Evolutionary conservation across 805 yeast species (phyloP), one percentile per base, ranked within the genome.

Genomic region (Candida tammaniensis): DNA sequence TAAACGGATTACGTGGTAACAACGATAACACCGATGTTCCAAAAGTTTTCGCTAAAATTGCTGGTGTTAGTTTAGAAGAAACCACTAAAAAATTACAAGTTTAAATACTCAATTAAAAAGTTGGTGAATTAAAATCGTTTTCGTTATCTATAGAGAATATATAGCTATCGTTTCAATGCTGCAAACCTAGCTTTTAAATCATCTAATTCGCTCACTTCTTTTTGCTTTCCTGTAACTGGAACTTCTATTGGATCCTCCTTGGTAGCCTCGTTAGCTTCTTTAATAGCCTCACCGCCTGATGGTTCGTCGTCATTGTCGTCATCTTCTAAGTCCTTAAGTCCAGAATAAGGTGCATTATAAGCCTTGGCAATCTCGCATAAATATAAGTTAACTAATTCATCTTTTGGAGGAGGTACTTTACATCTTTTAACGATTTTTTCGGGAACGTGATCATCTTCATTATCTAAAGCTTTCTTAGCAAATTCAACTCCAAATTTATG

Each of bases 321-420:
- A 10, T 34, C 48, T 3, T 7, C 24, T 3, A 24, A 17, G 4
- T 46, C 55, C 18, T 35, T 33, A 38, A 78, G 54, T 10, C 78
- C 81, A 20, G 86, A 78, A 48, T 78, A 88, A 1, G 87, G 83
- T 0, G 80, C 93, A 15, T 72, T 70, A 50, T 88, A 87, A 0
- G 95, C 84, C 33, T 68, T 68, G 1, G 95, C 95, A 41, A 87
- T 87, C 51, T 87, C 96, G 35, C 73, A 64, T 42, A 88, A 63
- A 49, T 88, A 88, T 39, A 84, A 57, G 11, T 71, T 68, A 1
- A 87, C 93, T 36, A 87, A 65, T 16, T 70, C 77, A 27, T 67
- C 70, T 4, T 71, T 56, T 1, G 95, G 96, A 4, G 93, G 78
- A 34, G 73, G 76, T 3, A 81, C 74, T 12, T 73, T 64, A 38